phyloP scores from a whole-genome alignment of 164 flowering plant genomes.

The Brasenia schreberi region DNA sequence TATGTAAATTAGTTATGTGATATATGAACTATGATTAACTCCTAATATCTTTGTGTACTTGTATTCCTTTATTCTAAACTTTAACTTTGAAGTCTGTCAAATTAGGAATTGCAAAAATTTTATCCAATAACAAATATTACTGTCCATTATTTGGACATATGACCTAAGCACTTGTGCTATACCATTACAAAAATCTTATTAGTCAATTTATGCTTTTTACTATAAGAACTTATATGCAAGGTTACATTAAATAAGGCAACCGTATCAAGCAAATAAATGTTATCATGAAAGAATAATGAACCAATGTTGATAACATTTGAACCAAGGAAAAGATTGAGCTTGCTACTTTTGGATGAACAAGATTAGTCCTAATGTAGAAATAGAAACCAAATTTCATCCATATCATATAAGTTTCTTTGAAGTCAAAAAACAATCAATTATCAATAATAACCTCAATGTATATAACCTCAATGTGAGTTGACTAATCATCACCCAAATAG shows the following conservation, averaged over 20 bases:
- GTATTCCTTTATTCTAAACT: constrained; percentile 2
- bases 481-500: too few species aligned
- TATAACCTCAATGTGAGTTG: too few species aligned
- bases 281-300: not conserved
- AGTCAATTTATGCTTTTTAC: not conserved
- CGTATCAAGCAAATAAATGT: constrained; percentile 1
- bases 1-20: not conserved
- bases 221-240: not conserved
- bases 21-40: not conserved
- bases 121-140: not conserved
- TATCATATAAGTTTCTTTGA: too few species aligned
- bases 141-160: constrained; percentile 2
- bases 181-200: not conserved
- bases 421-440: too few species aligned
- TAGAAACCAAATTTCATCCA: too few species aligned
- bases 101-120: not conserved
- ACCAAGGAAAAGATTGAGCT: too few species aligned
- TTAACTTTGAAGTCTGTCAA: not conserved
- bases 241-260: not conserved
- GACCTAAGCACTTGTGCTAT: not conserved
- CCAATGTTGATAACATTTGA: too few species aligned
- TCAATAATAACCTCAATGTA: too few species aligned
- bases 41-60: not conserved
- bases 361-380: too few species aligned
- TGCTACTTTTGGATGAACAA: too few species aligned